Percentiles rank a stretch among this genome's conserved stretches.
Conservation (phyloP, 805 yeast genomes). For the Lipomyces sp. region DNA sequence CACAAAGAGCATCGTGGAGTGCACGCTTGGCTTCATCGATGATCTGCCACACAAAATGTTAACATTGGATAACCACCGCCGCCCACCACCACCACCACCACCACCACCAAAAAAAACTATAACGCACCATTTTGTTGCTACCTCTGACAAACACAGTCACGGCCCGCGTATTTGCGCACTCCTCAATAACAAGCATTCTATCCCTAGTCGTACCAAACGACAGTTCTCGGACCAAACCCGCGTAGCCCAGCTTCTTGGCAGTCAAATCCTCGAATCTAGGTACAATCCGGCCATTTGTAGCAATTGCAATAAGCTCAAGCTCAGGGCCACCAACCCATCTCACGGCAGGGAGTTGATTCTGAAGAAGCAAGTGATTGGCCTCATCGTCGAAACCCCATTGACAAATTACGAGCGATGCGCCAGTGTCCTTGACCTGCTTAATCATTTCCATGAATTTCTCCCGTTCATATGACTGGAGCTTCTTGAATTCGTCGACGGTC, state of each 20-base stretch:
- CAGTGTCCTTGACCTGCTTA: slow-evolving; percentile 77
- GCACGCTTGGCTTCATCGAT: slow-evolving; percentile 97
- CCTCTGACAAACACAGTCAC: slow-evolving; percentile 95
- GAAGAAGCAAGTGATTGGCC: slow-evolving; percentile 88
- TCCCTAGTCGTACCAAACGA: slow-evolving; percentile 97
- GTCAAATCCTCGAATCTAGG: slow-evolving; percentile 94
- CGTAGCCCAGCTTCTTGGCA: slow-evolving; percentile 80
- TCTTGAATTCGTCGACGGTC: slow-evolving; percentile 90
- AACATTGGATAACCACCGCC: not conserved
- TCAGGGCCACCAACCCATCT: slow-evolving; percentile 99
- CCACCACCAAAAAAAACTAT: not conserved
- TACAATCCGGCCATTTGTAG: slow-evolving; percentile 95
- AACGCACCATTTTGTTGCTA: slow-evolving; percentile 79
- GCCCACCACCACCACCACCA: too few relatives aligned
- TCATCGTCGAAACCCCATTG: slow-evolving; percentile 99
- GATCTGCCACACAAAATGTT: slow-evolving; percentile 48
- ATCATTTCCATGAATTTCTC: slow-evolving; percentile 92
- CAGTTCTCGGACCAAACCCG: slow-evolving; percentile 82
- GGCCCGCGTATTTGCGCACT: slow-evolving; percentile 81
- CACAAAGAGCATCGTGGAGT: slow-evolving; percentile 94
- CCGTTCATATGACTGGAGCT: slow-evolving; percentile 89
- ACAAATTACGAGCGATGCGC: slow-evolving; percentile 95
- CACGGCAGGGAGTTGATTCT: slow-evolving; percentile 90
- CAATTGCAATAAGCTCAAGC: slow-evolving; percentile 91
- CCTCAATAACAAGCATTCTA: slow-evolving; percentile 92